Conservation (phyloP, 768 basidiomycete genomes). For the Suillus discolor region DNA sequence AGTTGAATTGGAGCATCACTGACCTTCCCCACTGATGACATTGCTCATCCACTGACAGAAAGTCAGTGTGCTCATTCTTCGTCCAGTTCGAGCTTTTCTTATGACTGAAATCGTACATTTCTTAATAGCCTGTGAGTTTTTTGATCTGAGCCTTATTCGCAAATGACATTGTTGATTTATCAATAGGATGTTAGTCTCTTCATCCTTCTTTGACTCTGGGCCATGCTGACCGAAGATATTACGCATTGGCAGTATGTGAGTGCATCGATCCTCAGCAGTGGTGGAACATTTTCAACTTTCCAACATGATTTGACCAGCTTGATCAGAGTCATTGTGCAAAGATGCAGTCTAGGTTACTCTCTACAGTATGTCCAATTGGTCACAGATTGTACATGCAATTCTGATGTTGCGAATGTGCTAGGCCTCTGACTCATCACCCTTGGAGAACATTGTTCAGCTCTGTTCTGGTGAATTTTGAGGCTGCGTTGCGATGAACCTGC, state of each 20-base stretch:
- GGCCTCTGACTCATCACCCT: background rate
- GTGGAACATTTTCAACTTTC: background rate
- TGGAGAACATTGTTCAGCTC: background rate
- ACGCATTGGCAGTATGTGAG: background rate
- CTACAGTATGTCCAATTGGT: background rate
- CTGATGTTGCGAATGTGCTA: background rate
- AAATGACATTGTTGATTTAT: background rate
- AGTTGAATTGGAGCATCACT: background rate
- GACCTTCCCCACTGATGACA: background rate
- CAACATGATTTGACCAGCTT: background rate
- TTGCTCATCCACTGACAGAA: background rate
- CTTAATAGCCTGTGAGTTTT: background rate
- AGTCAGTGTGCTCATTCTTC: background rate
- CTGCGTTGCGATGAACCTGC: background rate
- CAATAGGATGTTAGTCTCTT: background rate
- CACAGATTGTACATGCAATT: background rate
- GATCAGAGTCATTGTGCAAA: fast-evolving
- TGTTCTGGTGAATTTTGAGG: background rate
- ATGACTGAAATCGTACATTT: background rate
- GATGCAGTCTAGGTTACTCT: background rate
- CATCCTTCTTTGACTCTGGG: background rate
- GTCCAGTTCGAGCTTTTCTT: background rate
- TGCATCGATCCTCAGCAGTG: background rate
- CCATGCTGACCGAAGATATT: background rate
- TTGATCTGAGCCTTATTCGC: background rate